Evolutionary conservation across 2,329 filamentous ascomycete genomes (phyloP), one percentile per base, ranked within the genome.

Genomic region (Epichloe festucae): DNA sequence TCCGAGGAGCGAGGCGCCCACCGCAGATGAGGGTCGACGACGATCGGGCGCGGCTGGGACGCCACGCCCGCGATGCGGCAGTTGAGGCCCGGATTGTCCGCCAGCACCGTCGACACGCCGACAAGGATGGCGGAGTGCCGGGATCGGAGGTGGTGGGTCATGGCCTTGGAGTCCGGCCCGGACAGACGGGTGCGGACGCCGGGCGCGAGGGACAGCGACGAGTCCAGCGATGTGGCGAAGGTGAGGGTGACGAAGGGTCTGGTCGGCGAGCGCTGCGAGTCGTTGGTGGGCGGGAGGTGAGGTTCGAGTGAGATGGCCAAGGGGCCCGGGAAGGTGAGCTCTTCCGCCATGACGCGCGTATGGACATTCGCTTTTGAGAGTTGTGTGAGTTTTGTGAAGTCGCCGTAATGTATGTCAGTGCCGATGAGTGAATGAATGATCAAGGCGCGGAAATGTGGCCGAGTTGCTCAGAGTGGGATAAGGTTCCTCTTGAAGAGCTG

Each of bases 81-180:
- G 65, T 95, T 96, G 50, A 97, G 72, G 2, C 81, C 82, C 2
- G 91, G 91, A 62, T 95, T 79, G 65, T 97, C 91, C 19, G 87
- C 85, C 27, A 88, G 72, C 7, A 89, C 87, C 1, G 91, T 97
- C 3, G 85, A 85, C 4, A 85, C 87, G 21, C 91, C 91, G 35
- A 97, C 74, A 23, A 94, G 75, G 58, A 96, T 95, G 40, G 87
- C 89, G 56, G 87, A 81, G 68, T 97, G 89, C 15, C 77, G 78
- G 12, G 84, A 83, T 60, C 91, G 87, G 31, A 97, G 78, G 64
- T 86, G 88, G 67, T 97, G 91, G 0, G 91, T 96, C 88, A 97
- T 94, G 50, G 87, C 79, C 67, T 95, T 95, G 39, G 88, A 88
- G 56, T 83, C 75, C 0, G 85, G 79, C 3, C 90, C 90, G 1